Percentiles rank a stretch among this genome's conserved stretches.
Conservation (phyloP, 2,329 filamentous ascomycete genomes). For the Sclerotinia glacialis region DNA sequence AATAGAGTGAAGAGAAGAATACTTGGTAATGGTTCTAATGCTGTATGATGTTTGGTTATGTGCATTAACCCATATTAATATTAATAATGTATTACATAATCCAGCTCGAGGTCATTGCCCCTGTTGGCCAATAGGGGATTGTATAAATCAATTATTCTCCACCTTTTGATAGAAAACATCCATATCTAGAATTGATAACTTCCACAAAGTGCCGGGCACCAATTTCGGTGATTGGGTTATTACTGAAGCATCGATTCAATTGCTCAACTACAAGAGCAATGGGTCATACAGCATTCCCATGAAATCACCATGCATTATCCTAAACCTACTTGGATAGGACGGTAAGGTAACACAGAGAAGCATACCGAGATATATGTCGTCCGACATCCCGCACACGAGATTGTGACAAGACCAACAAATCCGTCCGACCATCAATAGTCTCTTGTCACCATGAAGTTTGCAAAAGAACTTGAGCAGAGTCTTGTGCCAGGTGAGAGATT, state of each 20-base stretch:
- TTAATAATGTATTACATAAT: background rate
- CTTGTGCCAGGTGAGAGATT: conserved; percentile 67
- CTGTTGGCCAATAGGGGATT: background rate
- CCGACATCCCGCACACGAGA: background rate
- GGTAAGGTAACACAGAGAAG: background rate
- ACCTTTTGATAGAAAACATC: background rate
- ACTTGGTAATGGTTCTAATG: too few relatives aligned
- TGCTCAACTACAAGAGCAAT: background rate
- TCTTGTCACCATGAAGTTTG: conserved; percentile 55
- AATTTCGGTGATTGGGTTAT: background rate
- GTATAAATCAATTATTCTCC: background rate
- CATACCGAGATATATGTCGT: background rate
- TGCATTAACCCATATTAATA: background rate
- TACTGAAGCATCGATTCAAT: background rate
- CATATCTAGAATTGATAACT: conserved; percentile 1
- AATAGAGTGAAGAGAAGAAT: too few relatives aligned
- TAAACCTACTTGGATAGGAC: background rate
- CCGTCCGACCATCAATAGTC: background rate
- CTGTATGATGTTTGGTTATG: too few relatives aligned
- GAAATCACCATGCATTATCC: conserved; percentile 1
- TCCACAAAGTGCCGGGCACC: background rate
- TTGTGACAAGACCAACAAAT: background rate
- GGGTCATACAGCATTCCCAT: background rate
- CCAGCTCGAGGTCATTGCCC: background rate
- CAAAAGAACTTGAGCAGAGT: conserved; percentile 79